Evolutionary conservation across 2,329 filamentous ascomycete genomes (phyloP), one percentile per base, ranked within the genome.

Genomic region (Talaromyces rugulosus): DNA sequence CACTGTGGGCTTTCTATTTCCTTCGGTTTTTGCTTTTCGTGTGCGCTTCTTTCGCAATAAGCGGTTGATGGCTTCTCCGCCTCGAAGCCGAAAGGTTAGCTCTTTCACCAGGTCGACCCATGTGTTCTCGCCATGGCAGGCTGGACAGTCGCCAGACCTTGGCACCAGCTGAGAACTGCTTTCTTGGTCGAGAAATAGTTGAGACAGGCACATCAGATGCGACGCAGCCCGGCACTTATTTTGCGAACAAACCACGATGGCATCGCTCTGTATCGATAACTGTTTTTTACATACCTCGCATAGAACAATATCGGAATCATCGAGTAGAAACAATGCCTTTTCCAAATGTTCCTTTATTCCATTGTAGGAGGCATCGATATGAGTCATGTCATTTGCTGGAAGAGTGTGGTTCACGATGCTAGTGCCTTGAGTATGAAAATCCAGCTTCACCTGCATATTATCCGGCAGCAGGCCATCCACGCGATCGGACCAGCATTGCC

Each of bases 91-190:
- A 56, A 96, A 77, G 57, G 84, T 95, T 67, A 96, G 76, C 72
- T 96, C 93, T 71, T 87, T 93, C 78, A 96, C 89, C 77, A 97
- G 85, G 55, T 89, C 85, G 0, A 82, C 80, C 94, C 94, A 98
- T 57, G 81, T 73, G 1, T 92, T 77, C 4, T 80, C 74, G 0
- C 80, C 79, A 1, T 81, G 76, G 71, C 94, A 98, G 23, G 78
- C 77, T 0, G 91, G 91, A 76, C 94, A 98, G 2, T 69, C 74
- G 2, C 92, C 92, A 36, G 81, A 72, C 1, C 84, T 80, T 0
- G 94, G 94, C 1, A 96, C 70, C 1, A 96, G 69, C 1, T 72
- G 72, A 27, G 69, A 59, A 12, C 71, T 66, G 5, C 70, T 68
- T 36, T 78, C 73, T 3, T 78, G 74, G 3, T 77, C 74, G 0